Base-by-base conservation (phyloP, 768 basidiomycete species). In the Termitomyces sp. region DNA sequence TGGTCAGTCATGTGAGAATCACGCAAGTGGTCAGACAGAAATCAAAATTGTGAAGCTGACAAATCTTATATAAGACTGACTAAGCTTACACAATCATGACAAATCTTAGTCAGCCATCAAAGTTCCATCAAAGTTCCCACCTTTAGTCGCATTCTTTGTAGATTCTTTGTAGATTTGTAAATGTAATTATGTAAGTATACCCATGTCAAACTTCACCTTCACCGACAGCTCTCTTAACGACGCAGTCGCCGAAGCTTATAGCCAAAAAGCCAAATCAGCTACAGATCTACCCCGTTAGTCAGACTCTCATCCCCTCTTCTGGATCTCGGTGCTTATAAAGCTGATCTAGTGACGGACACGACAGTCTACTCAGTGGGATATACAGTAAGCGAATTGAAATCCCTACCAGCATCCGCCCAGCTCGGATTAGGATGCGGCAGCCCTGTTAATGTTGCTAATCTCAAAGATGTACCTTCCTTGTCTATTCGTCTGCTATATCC, bases 361-460 rank as follows among this genome's bases (percentile, higher is more conserved):
- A 73, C 76, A 1, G 79, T 79, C 0, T 39, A 68, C 30, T 70
- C 77, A 1, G 78, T 82, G 52, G 83, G 83, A 35, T 83, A 82
- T 56, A 74, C 74, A 0, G 39, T 57, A 16, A 75, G 76, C 25
- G 68, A 82, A 34, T 69, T 83, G 4, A 61, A 66, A 9, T 65
- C 74, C 3, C 65, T 82, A 32, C 78, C 82, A 11, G 66, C 61
- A 3, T 71, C 72, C 10, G 67, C 82, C 7, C 30, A 81, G 54
- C 68, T 83, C 65, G 82, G 82, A 16, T 62, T 82, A 19, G 72
- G 79, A 44, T 84, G 83, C 61, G 83, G 82, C 23, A 83, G 79
- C 61, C 82, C 82, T 1, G 69, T 79, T 1, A 75, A 70, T 8
- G 59, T 67, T 8, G 82, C 82, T 0, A 72, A 65, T 37, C 66